phyloP scores from a whole-genome alignment of 192 early-diverging fungal species.

The Coemansia asiatica region DNA sequence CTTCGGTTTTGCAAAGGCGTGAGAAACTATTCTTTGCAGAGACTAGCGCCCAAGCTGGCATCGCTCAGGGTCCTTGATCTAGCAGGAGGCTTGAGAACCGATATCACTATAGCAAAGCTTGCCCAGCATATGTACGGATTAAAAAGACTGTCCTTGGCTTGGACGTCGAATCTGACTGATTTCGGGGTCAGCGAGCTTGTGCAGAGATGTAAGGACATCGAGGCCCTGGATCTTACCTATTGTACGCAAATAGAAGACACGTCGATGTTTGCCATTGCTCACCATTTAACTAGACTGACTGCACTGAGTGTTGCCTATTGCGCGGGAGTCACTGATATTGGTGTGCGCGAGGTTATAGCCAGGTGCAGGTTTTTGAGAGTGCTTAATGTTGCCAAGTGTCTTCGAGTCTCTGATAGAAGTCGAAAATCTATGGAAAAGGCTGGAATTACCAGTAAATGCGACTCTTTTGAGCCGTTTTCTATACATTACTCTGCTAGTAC shows the following conservation, averaged over 20 bases:
- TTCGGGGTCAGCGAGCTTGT: slow-evolving; percentile 60
- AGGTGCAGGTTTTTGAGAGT: slow-evolving; percentile 36
- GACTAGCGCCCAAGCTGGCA: slow-evolving; percentile 51
- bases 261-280: slow-evolving; percentile 55
- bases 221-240: slow-evolving; percentile 59
- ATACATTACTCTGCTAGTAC: slow-evolving; percentile 12
- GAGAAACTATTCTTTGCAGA: slow-evolving; percentile 59
- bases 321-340: slow-evolving; percentile 52
- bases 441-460: slow-evolving; percentile 17
- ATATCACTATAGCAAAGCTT: slow-evolving; percentile 61
- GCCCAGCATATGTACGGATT: slow-evolving; percentile 51
- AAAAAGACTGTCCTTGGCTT: slow-evolving; percentile 56
- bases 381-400: slow-evolving; percentile 55
- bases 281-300: slow-evolving; percentile 24
- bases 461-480: slow-evolving; percentile 38
- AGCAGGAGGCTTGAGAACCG: slow-evolving; percentile 57
- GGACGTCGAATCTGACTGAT: slow-evolving; percentile 58
- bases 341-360: slow-evolving; percentile 44
- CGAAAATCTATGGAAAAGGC: slow-evolving; percentile 16
- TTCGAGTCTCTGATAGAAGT: slow-evolving; percentile 30
- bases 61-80: slow-evolving; percentile 54
- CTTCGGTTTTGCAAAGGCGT: slow-evolving; percentile 62
- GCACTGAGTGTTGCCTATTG: slow-evolving; percentile 59
- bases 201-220: slow-evolving; percentile 51
- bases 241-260: slow-evolving; percentile 59